Evolutionary conservation across 768 basidiomycete genomes (phyloP).

Genomic region (Chalciporus chontae): DNA sequence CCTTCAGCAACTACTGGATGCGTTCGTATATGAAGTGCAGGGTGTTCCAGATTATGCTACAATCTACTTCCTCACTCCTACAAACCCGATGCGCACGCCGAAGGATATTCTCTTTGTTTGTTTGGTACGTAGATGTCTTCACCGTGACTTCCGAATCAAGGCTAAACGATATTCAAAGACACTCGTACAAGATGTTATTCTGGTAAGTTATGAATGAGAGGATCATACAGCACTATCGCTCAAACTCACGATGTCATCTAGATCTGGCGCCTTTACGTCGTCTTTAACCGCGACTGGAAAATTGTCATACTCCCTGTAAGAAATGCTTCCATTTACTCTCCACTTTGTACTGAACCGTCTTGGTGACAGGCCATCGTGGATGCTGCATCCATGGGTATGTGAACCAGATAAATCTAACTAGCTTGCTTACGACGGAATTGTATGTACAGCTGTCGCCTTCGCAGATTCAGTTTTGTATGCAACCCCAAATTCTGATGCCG

Average conservation of each 20-base stretch:
- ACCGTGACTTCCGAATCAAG: background rate
- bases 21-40: conserved; percentile 9
- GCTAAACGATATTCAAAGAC: conserved; percentile 4
- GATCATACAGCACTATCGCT: background rate
- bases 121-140: conserved; percentile 6
- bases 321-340: background rate
- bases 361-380: conserved; percentile 17
- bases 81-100: conserved; percentile 10
- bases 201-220: conserved; percentile 10
- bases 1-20: conserved; percentile 13
- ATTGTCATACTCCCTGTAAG: conserved; percentile 18
- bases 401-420: background rate
- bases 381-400: conserved; percentile 16
- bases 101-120: conserved; percentile 12
- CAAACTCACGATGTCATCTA: background rate
- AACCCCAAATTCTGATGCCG: conserved; percentile 3
- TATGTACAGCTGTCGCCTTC: conserved; percentile 2
- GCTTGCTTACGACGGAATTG: background rate
- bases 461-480: conserved; percentile 9
- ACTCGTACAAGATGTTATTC: conserved; percentile 17
- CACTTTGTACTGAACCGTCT: background rate
- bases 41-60: conserved; percentile 7
- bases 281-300: conserved; percentile 21
- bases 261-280: conserved; percentile 24
- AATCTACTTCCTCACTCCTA: conserved; percentile 9